Evolutionary conservation across 2,329 filamentous ascomycete genomes (phyloP).

Genomic region (Monilinia vaccinii-corymbosi): DNA sequence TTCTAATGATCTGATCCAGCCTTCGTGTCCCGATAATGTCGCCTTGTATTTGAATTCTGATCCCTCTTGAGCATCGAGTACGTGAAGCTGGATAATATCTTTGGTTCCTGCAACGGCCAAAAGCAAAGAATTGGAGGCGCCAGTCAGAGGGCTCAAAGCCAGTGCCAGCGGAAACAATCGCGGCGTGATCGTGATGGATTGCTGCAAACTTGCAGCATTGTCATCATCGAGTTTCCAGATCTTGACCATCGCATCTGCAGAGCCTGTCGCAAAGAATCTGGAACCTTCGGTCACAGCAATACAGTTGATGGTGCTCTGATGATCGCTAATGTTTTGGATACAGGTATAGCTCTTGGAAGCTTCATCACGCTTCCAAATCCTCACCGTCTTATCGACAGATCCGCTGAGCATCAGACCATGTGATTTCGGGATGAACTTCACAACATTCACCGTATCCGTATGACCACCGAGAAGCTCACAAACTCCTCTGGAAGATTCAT

Average conservation of each 20-base stretch:
- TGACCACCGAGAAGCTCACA: constrained; percentile 64
- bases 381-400: constrained; percentile 69
- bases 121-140: constrained; percentile 43
- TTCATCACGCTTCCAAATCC: constrained; percentile 55
- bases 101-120: constrained; percentile 83
- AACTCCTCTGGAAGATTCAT: constrained; percentile 42
- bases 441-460: constrained; percentile 68
- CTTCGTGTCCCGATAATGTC: constrained; percentile 81
- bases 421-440: constrained; percentile 60
- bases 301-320: constrained; percentile 69
- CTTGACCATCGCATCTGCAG: constrained; percentile 64
- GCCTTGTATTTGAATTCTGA: constrained; percentile 60
- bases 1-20: constrained; percentile 81
- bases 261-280: constrained; percentile 62
- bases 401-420: constrained; percentile 64
- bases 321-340: constrained; percentile 47
- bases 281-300: constrained; percentile 36
- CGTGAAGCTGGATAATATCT: constrained; percentile 72
- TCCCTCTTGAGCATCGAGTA: constrained; percentile 38
- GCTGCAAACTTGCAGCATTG: constrained; percentile 44
- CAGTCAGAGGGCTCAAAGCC: constrained; percentile 54
- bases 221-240: constrained; percentile 55
- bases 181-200: constrained; percentile 64
- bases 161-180: constrained; percentile 76
- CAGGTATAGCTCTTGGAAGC: constrained; percentile 27